Percentiles rank a stretch among this genome's conserved stretches.
These are phyloP conservation scores for Sechiopsis laciniata DNA, from an alignment of 306 rosid genomes.

Conservation along the genomic window DNA sequence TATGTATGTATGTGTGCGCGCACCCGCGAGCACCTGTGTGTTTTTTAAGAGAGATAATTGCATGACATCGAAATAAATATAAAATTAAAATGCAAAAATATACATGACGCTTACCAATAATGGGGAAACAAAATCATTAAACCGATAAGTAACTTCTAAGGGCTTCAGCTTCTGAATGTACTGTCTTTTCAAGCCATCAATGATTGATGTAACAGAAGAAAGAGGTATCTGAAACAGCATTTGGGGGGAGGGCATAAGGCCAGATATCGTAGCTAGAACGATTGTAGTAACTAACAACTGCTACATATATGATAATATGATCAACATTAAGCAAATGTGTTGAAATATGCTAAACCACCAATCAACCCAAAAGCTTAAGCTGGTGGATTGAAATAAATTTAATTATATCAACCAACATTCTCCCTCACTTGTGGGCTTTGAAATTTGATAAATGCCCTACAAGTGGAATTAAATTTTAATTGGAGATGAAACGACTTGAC, in stretches of 20 bases:
- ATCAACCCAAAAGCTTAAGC: no score
- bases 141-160: slow-evolving; percentile 66
- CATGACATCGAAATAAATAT: slow-evolving; percentile 14
- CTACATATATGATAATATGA: not conserved
- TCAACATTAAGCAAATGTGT: not conserved
- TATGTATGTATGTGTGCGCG: no score
- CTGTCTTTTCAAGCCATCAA: slow-evolving; percentile 79
- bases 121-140: slow-evolving; percentile 82
- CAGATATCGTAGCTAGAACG: not conserved
- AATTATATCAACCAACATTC: no score
- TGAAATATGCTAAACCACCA: no score
- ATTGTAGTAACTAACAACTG: slow-evolving; percentile 14
- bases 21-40: no score
- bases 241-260: not conserved
- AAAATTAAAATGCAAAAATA: not conserved
- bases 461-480: no score
- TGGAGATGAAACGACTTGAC: no score
- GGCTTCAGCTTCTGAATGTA: slow-evolving; percentile 93
- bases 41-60: not conserved
- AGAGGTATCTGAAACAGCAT: slow-evolving; percentile 44
- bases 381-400: no score
- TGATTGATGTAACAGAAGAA: slow-evolving; percentile 75
- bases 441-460: no score
- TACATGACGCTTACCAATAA: slow-evolving; percentile 45
- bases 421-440: no score